Evolutionary conservation across 23 red algal genomes (phyloP).

Genomic region (Chondrus crispus): DNA sequence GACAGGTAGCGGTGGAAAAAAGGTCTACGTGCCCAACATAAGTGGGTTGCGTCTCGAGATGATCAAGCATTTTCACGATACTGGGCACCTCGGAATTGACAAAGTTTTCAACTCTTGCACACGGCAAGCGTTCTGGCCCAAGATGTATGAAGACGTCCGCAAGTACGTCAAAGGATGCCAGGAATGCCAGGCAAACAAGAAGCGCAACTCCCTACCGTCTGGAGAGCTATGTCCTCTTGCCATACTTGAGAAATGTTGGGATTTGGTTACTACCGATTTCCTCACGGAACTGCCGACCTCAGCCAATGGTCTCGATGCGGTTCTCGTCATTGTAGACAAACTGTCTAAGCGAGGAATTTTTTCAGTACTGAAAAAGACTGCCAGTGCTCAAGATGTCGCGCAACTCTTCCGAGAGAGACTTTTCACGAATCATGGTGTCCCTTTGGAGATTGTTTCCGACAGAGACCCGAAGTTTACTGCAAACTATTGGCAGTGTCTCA

Average conservation of each 20-base stretch:
- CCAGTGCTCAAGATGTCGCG: neutral
- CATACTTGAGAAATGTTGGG: conserved; percentile 3
- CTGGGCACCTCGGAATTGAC: neutral
- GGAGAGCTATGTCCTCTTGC: neutral
- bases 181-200: neutral
- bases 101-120: neutral
- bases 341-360: conserved; percentile 1
- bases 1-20: neutral
- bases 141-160: neutral
- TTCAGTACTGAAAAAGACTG: neutral
- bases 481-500: neutral
- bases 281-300: neutral
- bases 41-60: neutral
- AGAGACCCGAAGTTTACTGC: conserved; percentile 2
- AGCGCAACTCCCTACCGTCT: neutral
- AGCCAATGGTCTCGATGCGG: neutral
- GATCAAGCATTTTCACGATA: neutral
- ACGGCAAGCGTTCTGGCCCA: neutral
- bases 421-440: neutral
- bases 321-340: conserved; percentile 28
- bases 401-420: neutral
- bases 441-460: neutral
- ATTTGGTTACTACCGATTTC: neutral
- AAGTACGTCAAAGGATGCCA: neutral
- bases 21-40: neutral